Evolutionary conservation across 2,329 filamentous ascomycete species (phyloP).

Genomic region (Exophiala viscosa): DNA sequence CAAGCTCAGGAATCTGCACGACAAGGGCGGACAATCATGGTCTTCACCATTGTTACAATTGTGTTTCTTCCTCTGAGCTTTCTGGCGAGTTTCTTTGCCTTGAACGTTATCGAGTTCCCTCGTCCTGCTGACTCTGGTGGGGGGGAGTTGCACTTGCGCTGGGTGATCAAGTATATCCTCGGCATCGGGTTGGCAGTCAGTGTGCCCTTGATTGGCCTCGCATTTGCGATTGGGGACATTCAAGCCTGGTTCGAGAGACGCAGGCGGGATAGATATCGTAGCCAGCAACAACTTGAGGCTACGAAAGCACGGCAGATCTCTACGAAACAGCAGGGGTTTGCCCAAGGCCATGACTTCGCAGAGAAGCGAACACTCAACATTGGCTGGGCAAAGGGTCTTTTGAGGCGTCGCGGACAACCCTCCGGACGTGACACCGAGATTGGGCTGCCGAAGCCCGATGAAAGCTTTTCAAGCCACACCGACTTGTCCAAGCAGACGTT

Average conservation of each 20-base stretch:
- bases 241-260: constrained; percentile 5
- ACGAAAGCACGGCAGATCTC: no score
- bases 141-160: constrained; percentile 43
- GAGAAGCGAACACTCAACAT: no score
- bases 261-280: not conserved
- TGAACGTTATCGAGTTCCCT: constrained; percentile 51
- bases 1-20: constrained; percentile 60
- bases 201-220: constrained; percentile 39
- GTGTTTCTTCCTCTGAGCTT: constrained; percentile 56
- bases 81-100: constrained; percentile 54
- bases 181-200: constrained; percentile 54
- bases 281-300: no score
- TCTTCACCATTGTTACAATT: constrained; percentile 59
- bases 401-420: no score
- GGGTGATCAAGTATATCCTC: constrained; percentile 55
- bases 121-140: constrained; percentile 29
- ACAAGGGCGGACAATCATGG: constrained; percentile 56
- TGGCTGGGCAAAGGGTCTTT: no score
- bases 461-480: no score
- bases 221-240: constrained; percentile 16
- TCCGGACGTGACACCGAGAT: no score
- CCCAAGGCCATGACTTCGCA: no score
- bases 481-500: no score
- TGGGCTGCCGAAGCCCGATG: no score
- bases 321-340: no score